A percentile compares a stretch with the other conserved stretches of the same genome.
These are phyloP conservation scores for Claviceps purpurea DNA, from an alignment of 2,329 filamentous ascomycete species.

Conservation along the genomic window DNA sequence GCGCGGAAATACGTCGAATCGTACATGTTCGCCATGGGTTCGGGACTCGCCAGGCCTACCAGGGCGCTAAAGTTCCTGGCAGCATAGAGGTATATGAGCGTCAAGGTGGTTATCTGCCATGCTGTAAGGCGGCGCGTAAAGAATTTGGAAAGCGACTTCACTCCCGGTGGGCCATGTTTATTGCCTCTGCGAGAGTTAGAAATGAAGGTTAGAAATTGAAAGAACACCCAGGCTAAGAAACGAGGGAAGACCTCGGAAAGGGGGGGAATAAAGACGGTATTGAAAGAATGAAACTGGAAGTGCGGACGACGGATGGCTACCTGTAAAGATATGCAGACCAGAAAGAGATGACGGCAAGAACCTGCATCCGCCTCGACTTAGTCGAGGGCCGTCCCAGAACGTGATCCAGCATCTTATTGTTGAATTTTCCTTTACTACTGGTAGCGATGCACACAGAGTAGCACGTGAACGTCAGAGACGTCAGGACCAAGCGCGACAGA, in stretches of 20 bases:
- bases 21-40: slow-evolving; percentile 90
- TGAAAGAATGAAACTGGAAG: neutral
- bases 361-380: slow-evolving; percentile 84
- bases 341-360: slow-evolving; percentile 79
- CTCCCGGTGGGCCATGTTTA: slow-evolving; percentile 71
- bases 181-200: slow-evolving; percentile 48
- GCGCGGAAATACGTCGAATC: slow-evolving; percentile 85
- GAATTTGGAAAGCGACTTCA: slow-evolving; percentile 57
- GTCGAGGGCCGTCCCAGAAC: slow-evolving; percentile 81
- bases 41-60: slow-evolving; percentile 78
- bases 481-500: neutral
- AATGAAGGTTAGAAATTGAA: neutral
- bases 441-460: neutral
- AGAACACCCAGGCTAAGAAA: neutral
- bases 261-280: neutral
- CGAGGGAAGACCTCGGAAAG: neutral
- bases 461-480: neutral
- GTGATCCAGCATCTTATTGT: slow-evolving; percentile 57
- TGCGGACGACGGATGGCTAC: slow-evolving; percentile 25
- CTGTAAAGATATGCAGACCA: slow-evolving; percentile 77
- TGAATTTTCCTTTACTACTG: neutral
- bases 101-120: slow-evolving; percentile 81
- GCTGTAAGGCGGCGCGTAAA: slow-evolving; percentile 61
- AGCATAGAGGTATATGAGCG: slow-evolving; percentile 82
- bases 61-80: slow-evolving; percentile 90